Percentiles rank a stretch among this genome's conserved stretches.
phyloP scores from a whole-genome alignment of 1,284 basidiomycete species.

The Cutaneotrichosporon sp. region DNA sequence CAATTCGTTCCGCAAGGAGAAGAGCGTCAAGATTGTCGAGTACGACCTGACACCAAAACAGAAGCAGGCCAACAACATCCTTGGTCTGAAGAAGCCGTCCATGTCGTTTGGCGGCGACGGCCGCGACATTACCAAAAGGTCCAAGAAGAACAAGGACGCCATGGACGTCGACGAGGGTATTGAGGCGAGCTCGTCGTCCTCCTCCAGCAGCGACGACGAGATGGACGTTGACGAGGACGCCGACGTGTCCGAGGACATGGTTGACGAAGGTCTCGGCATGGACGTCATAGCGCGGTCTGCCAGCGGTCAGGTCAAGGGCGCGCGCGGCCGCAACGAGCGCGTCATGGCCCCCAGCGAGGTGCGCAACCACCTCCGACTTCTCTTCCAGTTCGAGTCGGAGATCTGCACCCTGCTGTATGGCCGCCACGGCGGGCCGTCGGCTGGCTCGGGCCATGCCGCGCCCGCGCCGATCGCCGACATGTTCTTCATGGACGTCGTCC shows the following conservation, averaged over 20 bases:
- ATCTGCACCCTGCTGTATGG: constrained; percentile 87
- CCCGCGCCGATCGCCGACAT: constrained; percentile 63
- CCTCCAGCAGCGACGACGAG: constrained; percentile 51
- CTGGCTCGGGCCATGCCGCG: constrained; percentile 15
- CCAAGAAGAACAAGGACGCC: constrained; percentile 43
- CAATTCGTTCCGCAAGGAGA: constrained; percentile 74
- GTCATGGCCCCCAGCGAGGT: constrained; percentile 88
- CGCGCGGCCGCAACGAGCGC: constrained; percentile 75
- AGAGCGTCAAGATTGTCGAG: constrained; percentile 89
- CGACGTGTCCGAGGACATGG: constrained; percentile 41
- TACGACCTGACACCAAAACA: constrained; percentile 79
- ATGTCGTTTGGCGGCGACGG: constrained; percentile 45
- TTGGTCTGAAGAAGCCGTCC: constrained; percentile 45
- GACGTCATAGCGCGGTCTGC: constrained; percentile 57
- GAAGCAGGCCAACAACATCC: constrained; percentile 59
- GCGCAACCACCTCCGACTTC: constrained; percentile 80
- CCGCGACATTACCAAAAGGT: constrained; percentile 25
- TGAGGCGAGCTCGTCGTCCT: constrained; percentile 28
- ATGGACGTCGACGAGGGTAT: constrained; percentile 40
- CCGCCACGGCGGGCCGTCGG: constrained; percentile 72
- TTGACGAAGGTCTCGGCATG: constrained; percentile 41
- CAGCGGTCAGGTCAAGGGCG: constrained; percentile 69
- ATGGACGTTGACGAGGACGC: constrained; percentile 50
- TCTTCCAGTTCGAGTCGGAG: constrained; percentile 77
- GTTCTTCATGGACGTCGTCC: constrained; percentile 93